Evolutionary conservation across 371 early-diverging fungal genomes (phyloP).

Genomic region (Blakeslea trispora): DNA sequence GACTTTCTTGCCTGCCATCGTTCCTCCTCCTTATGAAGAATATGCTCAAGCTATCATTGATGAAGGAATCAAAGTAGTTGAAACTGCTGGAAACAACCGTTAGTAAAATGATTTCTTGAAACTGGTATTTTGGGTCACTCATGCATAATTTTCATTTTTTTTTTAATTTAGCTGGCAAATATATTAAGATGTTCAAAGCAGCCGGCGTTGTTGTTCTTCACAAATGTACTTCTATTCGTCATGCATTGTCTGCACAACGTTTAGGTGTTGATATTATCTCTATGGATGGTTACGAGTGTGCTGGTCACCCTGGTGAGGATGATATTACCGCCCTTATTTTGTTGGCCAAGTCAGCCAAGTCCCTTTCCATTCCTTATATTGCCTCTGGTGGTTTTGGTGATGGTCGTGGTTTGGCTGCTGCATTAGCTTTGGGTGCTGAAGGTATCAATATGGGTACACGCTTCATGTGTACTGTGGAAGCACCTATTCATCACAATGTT

Average conservation of each 20-base stretch:
- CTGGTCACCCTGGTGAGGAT: slow-evolving; percentile 86
- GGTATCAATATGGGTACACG: slow-evolving; percentile 81
- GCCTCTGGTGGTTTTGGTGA: slow-evolving; percentile 84
- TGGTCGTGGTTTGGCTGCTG: slow-evolving; percentile 72
- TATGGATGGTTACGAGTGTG: slow-evolving; percentile 84
- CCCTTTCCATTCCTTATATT: slow-evolving; percentile 66
- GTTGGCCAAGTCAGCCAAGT: slow-evolving; percentile 71
- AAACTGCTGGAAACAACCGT: slow-evolving; percentile 70
- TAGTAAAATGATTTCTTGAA: slow-evolving; percentile 28
- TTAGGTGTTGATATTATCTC: slow-evolving; percentile 68
- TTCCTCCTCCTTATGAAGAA: slow-evolving; percentile 79
- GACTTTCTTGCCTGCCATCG: slow-evolving; percentile 65
- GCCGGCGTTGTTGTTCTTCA: slow-evolving; percentile 76
- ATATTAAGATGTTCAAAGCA: slow-evolving; percentile 74
- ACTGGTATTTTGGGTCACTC: too few relatives aligned
- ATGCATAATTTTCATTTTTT: not conserved
- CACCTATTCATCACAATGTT: slow-evolving; percentile 73
- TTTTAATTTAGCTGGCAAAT: slow-evolving; percentile 53
- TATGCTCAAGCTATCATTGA: slow-evolving; percentile 77
- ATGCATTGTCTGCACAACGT: slow-evolving; percentile 67
- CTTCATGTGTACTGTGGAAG: slow-evolving; percentile 79
- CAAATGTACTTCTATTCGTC: slow-evolving; percentile 79
- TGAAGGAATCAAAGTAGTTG: slow-evolving; percentile 80
- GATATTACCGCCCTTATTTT: slow-evolving; percentile 74
- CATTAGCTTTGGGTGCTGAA: slow-evolving; percentile 73